Conservation (phyloP, 495 filamentous ascomycete species). For the Sordaria brevicollis region DNA sequence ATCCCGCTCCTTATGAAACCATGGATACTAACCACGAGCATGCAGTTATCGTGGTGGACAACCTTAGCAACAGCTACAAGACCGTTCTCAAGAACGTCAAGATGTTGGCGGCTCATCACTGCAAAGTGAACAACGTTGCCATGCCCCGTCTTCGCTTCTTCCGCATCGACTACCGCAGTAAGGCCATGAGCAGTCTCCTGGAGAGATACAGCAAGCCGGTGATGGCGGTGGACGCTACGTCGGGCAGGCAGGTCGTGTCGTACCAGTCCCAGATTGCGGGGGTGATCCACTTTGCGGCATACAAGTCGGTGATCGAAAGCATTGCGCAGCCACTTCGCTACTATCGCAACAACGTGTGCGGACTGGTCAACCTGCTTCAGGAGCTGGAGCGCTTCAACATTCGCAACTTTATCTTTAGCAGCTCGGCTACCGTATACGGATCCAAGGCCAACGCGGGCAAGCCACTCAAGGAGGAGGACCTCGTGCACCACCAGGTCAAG, state of each 20-base stretch:
- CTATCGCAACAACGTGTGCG: slow-evolving; percentile 57
- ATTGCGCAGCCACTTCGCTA: slow-evolving; percentile 46
- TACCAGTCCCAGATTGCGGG: slow-evolving; percentile 42
- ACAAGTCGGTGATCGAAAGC: slow-evolving; percentile 44
- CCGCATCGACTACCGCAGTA: slow-evolving; percentile 47
- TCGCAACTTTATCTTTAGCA: slow-evolving; percentile 57
- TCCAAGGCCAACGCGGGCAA: slow-evolving; percentile 40
- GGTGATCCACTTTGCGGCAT: slow-evolving; percentile 56
- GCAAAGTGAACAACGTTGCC: slow-evolving; percentile 15
- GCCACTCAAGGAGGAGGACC: slow-evolving; percentile 49
- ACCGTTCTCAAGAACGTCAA: slow-evolving; percentile 44
- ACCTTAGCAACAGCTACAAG: slow-evolving; percentile 50
- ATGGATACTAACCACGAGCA: neutral
- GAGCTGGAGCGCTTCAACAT: slow-evolving; percentile 47
- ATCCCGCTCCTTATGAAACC: neutral
- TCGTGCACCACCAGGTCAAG: slow-evolving; percentile 46
- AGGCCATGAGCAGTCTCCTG: slow-evolving; percentile 13
- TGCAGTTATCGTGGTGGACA: slow-evolving; percentile 49
- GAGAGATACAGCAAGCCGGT: slow-evolving; percentile 21
- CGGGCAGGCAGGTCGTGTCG: slow-evolving; percentile 33
- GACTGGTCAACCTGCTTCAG: slow-evolving; percentile 48
- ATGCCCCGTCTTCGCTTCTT: slow-evolving; percentile 46
- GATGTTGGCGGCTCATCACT: slow-evolving; percentile 38
- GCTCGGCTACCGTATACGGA: slow-evolving; percentile 55
- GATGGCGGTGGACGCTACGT: slow-evolving; percentile 23